A percentile compares a stretch with the other conserved stretches of the same genome.
These are phyloP conservation scores for Xylariaceae sp. DNA, from an alignment of 2,329 filamentous ascomycete species.

Conservation along the genomic window DNA sequence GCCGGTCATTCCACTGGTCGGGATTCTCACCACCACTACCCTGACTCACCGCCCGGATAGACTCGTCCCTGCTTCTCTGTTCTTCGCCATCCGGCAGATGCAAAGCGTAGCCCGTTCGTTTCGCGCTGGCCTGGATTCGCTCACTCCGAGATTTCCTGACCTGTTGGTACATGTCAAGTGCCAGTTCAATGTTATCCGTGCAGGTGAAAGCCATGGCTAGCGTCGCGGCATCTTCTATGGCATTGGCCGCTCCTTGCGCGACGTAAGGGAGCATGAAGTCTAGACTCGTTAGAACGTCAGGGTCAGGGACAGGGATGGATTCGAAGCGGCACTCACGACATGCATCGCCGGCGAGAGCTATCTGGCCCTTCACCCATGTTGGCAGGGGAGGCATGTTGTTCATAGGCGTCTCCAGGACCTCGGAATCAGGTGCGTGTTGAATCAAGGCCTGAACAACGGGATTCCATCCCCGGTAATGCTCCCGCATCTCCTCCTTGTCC, in stretches of 20 bases:
- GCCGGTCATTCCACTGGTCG: constrained; percentile 27
- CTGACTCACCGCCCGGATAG: constrained; percentile 11
- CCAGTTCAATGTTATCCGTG: constrained; percentile 19
- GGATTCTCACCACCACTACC: constrained; percentile 16
- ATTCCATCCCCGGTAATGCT: constrained; percentile 39
- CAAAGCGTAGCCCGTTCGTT: constrained; percentile 10
- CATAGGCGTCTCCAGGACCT: constrained; percentile 62
- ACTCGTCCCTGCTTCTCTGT: constrained; percentile 19
- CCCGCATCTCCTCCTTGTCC: constrained; percentile 54
- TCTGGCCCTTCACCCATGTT: constrained; percentile 46
- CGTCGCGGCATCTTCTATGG: constrained; percentile 49
- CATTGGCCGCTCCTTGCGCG: constrained; percentile 59
- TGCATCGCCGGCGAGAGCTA: constrained; percentile 19
- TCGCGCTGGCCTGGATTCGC: constrained; percentile 19
- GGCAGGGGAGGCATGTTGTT: constrained; percentile 56
- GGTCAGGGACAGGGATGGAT: no score
- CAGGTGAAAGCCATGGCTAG: constrained; percentile 23
- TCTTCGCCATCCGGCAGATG: constrained; percentile 22
- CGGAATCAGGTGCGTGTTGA: constrained; percentile 22
- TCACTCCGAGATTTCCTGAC: constrained; percentile 21
- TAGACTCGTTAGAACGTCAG: constrained; percentile 52
- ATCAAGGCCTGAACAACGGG: constrained; percentile 10
- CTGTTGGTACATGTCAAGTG: constrained; percentile 20
- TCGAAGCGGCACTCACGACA: constrained; percentile 10
- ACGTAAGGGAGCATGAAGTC: constrained; percentile 59